These are phyloP conservation scores for Blakeslea trispora DNA, from an alignment of 371 early-diverging fungal species.

Conservation along the genomic window DNA sequence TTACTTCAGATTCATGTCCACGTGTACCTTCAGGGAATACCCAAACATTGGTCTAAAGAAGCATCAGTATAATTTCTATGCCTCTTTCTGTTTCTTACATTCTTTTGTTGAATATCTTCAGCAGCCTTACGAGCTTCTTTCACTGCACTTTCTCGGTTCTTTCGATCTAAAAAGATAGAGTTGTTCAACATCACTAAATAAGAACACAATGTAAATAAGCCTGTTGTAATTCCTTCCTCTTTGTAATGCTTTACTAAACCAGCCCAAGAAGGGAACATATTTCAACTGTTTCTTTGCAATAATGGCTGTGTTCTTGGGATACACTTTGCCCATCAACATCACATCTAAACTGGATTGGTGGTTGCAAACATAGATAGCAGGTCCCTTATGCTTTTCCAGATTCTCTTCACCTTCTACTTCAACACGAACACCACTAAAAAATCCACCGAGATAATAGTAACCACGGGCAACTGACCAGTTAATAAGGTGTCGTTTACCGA, in stretches of 20 bases:
- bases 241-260: constrained; percentile 76
- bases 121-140: constrained; percentile 83
- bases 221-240: background rate
- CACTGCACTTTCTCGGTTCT: constrained; percentile 77
- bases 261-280: constrained; percentile 83
- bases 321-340: constrained; percentile 67
- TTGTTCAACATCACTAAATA: constrained; percentile 77
- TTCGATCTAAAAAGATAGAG: constrained; percentile 88
- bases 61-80: background rate
- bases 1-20: constrained; percentile 63
- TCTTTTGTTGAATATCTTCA: constrained; percentile 68
- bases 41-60: constrained; percentile 69
- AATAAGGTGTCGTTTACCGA: constrained; percentile 52
- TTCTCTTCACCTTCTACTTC: constrained; percentile 66
- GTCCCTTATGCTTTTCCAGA: constrained; percentile 45
- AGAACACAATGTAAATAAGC: too few relatives aligned
- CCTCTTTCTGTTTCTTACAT: background rate
- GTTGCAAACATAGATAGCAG: constrained; percentile 78
- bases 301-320: constrained; percentile 70
- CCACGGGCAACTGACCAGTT: constrained; percentile 66
- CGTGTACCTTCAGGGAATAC: constrained; percentile 96
- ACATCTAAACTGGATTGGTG: constrained; percentile 90
- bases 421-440: constrained; percentile 58
- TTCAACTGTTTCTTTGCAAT: constrained; percentile 81
- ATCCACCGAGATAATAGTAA: constrained; percentile 50